Evolutionary conservation across 169 alveolate genomes (phyloP).

Genomic region (Besnoitia besnoiti): DNA sequence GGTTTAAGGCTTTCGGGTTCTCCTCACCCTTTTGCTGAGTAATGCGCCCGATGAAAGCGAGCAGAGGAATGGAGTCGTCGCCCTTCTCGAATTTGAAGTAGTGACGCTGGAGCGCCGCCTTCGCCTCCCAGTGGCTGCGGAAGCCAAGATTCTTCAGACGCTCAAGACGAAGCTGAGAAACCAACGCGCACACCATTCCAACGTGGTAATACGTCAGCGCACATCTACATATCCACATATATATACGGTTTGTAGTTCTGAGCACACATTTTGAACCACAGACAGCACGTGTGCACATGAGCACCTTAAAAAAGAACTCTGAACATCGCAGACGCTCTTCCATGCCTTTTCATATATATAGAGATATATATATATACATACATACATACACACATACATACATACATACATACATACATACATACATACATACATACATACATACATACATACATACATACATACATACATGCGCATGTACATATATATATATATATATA

Average conservation of each 20-base stretch:
- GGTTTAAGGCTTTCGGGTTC: no score
- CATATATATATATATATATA: no score
- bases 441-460: neutral
- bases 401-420: no score
- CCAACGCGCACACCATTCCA: neutral
- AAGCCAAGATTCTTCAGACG: conserved; percentile 76
- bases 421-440: no score
- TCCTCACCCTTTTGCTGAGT: conserved; percentile 85
- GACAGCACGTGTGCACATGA: no score
- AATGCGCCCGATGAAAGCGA: conserved; percentile 91
- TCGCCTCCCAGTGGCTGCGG: conserved; percentile 83
- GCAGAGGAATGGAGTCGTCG: conserved; percentile 82
- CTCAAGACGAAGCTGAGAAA: conserved; percentile 72
- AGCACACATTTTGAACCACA: neutral
- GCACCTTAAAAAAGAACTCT: neutral
- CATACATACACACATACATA: neutral
- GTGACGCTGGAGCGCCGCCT: conserved; percentile 81
- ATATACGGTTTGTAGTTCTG: no score
- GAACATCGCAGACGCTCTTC: neutral
- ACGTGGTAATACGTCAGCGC: no score
- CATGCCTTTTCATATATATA: no score
- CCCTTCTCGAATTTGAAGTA: conserved; percentile 81
- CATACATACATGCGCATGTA: neutral
- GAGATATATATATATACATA: neutral
- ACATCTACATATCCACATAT: no score